Base-by-base conservation (phyloP, 305 asterid genomes). In the Fraxinus nigra region DNA sequence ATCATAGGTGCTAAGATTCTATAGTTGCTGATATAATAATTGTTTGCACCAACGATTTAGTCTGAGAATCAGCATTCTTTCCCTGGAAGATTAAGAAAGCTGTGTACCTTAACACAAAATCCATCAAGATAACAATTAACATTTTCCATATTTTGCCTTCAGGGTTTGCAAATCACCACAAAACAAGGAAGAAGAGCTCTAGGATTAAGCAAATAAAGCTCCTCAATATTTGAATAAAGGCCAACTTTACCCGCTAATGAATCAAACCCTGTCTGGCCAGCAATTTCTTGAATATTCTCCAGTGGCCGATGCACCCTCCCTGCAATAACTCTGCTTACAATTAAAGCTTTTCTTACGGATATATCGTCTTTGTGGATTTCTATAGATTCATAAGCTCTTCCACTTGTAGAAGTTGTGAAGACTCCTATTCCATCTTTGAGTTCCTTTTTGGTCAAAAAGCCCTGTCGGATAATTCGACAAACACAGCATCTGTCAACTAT, bases 201-300 rank as follows among this genome's bases (percentile, higher is more conserved):
- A 35, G 40, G 40, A 35, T 35, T 35, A 35, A 35, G 40, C 40
- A 35, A 35, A 35, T 35, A 94, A 74, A 94, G 97, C 79, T 94
- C 98, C 88, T 94, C 98, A 61, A 94, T 89, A 54, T 93, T 94
- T 13, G 97, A 91, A 86, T 89, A 87, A 16, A 93, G 85, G 2
- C 96, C 98, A 13, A 94, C 96, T 88, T 92, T 94, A 56, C 96
- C 97, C 0, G 97, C 98, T 81, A 93, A 88, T 1, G 97, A 94
- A 73, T 94, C 97, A n/a, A 93, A 94, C 81, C 98, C 98, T 0
- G 91, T 88, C 80, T 90, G 96, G 18, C 89, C 87, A 0, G 92
- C 91, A 83, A 94, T 91, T 32, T 94, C 98, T 77, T 89, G 92
- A 56, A 92, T 87, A 76, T 92, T 93, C 84, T 92, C 98, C 81